Conservation (phyloP, 805 yeast species). For the Yamadazyma insecticola region DNA sequence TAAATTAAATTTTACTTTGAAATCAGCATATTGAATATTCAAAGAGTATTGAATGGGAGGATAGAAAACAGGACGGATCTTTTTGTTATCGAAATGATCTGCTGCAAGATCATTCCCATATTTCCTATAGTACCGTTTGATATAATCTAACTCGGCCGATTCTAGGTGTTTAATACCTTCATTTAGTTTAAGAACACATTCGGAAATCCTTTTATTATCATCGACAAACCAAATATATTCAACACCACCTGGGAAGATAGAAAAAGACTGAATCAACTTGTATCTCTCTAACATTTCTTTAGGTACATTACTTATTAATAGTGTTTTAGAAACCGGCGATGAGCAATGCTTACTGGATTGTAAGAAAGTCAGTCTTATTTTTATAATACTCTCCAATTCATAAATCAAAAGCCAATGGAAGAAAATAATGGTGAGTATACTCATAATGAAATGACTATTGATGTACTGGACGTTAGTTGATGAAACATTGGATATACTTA, state of each 20-base stretch:
- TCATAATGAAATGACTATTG: constrained; percentile 59
- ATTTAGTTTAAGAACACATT: constrained; percentile 2
- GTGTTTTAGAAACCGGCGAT: constrained; percentile 22
- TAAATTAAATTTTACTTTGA: constrained; percentile 15
- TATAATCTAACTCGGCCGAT: constrained; percentile 15
- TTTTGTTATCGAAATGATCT: not conserved
- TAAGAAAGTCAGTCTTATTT: constrained; percentile 43
- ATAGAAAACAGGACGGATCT: constrained; percentile 17
- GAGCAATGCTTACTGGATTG: constrained; percentile 19
- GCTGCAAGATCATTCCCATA: constrained; percentile 1
- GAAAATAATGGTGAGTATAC: constrained; percentile 49
- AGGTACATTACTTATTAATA: constrained; percentile 48
- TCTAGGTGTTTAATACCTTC: constrained; percentile 28
- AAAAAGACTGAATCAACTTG: constrained; percentile 23
- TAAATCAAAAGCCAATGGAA: constrained; percentile 52
- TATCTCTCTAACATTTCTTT: constrained; percentile 18
- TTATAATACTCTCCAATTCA: constrained; percentile 52
- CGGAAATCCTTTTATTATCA: constrained; percentile 16
- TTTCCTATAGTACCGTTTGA: constrained; percentile 12
- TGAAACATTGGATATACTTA: constrained; percentile 70
- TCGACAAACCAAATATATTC: constrained; percentile 56
- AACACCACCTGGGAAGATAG: constrained; percentile 50
- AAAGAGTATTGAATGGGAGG: constrained; percentile 27
- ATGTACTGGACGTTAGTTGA: constrained; percentile 44
- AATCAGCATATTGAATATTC: constrained; percentile 1